Base-by-base conservation (phyloP, 305 asterid species). In the Galium porrigens region DNA sequence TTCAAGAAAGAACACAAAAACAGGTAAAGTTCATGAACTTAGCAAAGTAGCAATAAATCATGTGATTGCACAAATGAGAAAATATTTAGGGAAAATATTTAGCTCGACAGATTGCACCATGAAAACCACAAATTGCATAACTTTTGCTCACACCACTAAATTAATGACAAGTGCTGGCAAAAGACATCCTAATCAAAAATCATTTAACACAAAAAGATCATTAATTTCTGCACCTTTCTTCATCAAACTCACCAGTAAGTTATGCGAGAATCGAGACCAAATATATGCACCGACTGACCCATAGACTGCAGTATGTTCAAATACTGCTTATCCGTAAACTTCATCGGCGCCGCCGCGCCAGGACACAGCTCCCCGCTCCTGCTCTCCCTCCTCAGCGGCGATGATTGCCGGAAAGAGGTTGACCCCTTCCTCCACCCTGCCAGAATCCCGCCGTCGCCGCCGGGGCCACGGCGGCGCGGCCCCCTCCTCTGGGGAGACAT, bases 291-390 rank as follows among this genome's bases (percentile, higher is more conserved):
- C 0, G 97, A 63, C 65, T 88, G 96, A 29, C 89, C 95, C 95
- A 90, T 83, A 44, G 96, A 86, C 85, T 88, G 97, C 82, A 90
- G 79, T 80, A 88, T 85, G 69, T 81, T 85, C 83, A 83, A 73
- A 80, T 83, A 86, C 78, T 88, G 95, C 70, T 70, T 81, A 70
- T 90, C 97, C 6, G 83, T 82, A 44, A 86, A 80, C 69, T 80
- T 83, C 61, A 81, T 70, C 22, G 82, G 83, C 15, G 91, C 81
- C 14, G 85, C 72, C 5, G 80, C 83, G 2, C 69, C 80, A 4
- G 70, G 74, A 0, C 33, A 48, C 3, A 58, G 72, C 42, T 65
- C 85, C 46, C 63, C 59, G 61, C 71, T 61, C 61, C 76, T 75
- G 57, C 89, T 81, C 79, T 90, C 96, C 72, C 91, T 80, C 79